Conservation (phyloP, 139 green algal species). For the Chlorella ohadii region DNA sequence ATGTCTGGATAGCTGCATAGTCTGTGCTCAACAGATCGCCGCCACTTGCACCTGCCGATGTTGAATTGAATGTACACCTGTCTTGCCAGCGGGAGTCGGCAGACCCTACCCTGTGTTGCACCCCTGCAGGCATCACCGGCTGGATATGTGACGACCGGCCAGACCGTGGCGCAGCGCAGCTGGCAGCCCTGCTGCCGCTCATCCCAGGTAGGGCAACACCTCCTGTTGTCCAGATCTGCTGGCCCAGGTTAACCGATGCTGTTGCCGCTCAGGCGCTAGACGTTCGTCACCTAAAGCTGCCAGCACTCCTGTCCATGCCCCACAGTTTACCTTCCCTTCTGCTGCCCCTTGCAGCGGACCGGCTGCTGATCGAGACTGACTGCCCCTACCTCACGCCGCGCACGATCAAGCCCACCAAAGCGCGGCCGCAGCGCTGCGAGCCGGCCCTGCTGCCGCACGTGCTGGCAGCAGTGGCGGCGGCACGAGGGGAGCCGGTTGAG, state of each 20-base stretch:
- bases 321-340: too few species aligned
- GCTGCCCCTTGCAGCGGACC: constrained; percentile 38
- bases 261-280: too few species aligned
- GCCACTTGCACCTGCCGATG: too few species aligned
- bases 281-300: too few species aligned
- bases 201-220: constrained; percentile 42
- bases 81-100: too few species aligned
- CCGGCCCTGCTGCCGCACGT: constrained; percentile 77
- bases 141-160: constrained; percentile 80
- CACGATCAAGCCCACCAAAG: constrained; percentile 49
- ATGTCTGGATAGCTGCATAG: too few species aligned
- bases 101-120: too few species aligned
- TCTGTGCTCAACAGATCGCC: too few species aligned
- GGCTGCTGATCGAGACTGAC: constrained; percentile 85
- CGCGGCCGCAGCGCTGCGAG: constrained; percentile 64
- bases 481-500: constrained; percentile 44
- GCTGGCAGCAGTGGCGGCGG: constrained; percentile 56
- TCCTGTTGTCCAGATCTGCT: too few species aligned
- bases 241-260: too few species aligned
- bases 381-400: constrained; percentile 75
- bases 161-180: constrained; percentile 66
- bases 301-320: background rate
- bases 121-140: constrained; percentile 67
- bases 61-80: too few species aligned
- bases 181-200: constrained; percentile 62